Percentiles rank a stretch among this genome's conserved stretches.
Conservation (phyloP, 306 rosid genomes). For the Glycyrrhiza uralensis region DNA sequence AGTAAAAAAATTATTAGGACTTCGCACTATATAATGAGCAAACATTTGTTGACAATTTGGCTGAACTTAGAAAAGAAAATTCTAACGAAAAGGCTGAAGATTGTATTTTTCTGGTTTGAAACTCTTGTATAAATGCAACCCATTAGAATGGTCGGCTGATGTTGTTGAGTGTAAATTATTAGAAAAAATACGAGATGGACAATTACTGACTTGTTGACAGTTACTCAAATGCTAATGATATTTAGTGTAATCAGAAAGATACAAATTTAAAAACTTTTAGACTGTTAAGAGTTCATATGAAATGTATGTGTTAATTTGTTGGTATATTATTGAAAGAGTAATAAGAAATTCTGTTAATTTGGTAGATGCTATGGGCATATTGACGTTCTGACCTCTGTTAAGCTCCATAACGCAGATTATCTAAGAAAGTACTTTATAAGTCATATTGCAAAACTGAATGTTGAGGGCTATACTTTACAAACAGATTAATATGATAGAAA, state of each 20-base stretch:
- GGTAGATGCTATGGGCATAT: background rate
- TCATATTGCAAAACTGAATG: background rate
- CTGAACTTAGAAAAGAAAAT: too few species aligned
- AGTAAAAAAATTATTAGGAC: too few species aligned
- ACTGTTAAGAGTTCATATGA: too few species aligned
- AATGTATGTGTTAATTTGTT: background rate
- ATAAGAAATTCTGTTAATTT: background rate
- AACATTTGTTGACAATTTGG: too few species aligned
- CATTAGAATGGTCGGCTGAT: too few species aligned
- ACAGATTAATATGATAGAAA: background rate
- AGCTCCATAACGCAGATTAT: background rate
- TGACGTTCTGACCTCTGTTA: background rate
- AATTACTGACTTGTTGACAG: too few species aligned
- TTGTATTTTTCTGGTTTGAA: too few species aligned
- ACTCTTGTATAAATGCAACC: too few species aligned
- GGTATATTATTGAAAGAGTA: background rate
- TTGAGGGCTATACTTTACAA: background rate
- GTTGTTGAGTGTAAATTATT: too few species aligned
- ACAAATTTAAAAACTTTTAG: background rate
- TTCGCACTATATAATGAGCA: too few species aligned
- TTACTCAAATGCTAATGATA: background rate
- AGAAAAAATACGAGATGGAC: too few species aligned
- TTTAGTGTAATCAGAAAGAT: background rate
- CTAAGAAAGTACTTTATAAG: background rate
- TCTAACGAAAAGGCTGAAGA: too few species aligned